These are phyloP conservation scores for Solanum piurae DNA, from an alignment of 257 asterid genomes.

Conservation along the genomic window DNA sequence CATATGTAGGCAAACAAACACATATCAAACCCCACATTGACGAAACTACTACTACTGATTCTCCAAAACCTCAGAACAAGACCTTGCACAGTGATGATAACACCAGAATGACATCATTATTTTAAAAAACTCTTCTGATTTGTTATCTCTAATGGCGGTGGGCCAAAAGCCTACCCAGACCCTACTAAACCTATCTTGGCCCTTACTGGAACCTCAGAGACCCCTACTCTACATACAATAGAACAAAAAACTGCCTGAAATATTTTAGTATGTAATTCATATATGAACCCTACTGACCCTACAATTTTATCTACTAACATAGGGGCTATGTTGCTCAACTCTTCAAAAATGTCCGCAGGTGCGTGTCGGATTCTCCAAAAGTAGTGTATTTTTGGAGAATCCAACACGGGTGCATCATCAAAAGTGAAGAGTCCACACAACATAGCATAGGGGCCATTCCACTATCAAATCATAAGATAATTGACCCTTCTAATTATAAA, in stretches of 20 bases:
- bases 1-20: neutral
- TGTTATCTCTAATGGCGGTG: neutral
- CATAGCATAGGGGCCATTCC: neutral
- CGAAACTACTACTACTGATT: neutral
- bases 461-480: neutral
- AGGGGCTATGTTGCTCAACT: neutral
- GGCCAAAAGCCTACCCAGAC: neutral
- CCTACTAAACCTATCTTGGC: neutral
- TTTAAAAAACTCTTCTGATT: neutral
- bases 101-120: neutral
- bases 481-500: neutral
- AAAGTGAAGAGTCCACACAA: neutral
- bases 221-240: neutral
- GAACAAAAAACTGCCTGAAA: neutral
- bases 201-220: neutral
- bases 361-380: neutral
- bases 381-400: neutral
- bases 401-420: neutral
- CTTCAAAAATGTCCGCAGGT: neutral
- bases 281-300: neutral
- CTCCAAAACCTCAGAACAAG: neutral
- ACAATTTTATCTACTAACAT: neutral
- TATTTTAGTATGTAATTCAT: neutral
- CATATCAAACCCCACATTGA: neutral
- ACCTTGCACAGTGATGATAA: neutral